phyloP scores from a whole-genome alignment of 179 eudicot species.

The Amaranthus tricolor region DNA sequence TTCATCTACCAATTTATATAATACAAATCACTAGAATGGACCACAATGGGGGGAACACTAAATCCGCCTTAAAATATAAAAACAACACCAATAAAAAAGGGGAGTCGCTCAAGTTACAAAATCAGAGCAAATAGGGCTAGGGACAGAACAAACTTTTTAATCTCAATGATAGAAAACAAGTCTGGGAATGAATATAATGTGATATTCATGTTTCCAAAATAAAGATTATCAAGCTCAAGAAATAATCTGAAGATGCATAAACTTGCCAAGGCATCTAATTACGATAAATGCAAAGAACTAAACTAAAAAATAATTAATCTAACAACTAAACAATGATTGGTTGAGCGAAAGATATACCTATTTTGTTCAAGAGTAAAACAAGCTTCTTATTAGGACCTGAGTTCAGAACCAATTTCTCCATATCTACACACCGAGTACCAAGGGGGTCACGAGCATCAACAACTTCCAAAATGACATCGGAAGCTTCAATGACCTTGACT shows the following conservation, averaged over 20 bases:
- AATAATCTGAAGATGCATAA: background rate
- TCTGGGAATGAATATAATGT: background rate
- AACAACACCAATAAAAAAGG: background rate
- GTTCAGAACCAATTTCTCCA: constrained; percentile 88
- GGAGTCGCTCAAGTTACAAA: background rate
- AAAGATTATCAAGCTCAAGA: background rate
- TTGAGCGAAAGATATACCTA: constrained; percentile 48
- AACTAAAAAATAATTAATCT: background rate
- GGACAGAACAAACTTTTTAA: background rate
- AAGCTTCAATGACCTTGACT: constrained; percentile 86
- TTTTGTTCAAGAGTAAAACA: constrained; percentile 87
- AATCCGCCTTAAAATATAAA: background rate
- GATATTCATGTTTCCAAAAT: background rate
- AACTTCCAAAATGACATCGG: constrained; percentile 94
- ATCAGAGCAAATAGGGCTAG: background rate
- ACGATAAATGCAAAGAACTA: background rate
- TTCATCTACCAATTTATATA: background rate
- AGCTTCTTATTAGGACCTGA: constrained; percentile 84
- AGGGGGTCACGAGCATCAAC: constrained; percentile 98
- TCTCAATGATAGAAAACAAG: background rate
- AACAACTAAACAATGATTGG: background rate
- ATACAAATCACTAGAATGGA: background rate
- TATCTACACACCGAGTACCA: constrained; percentile 85
- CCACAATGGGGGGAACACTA: background rate
- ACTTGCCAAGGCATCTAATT: background rate